These are phyloP conservation scores for Lactarius indigo DNA, from an alignment of 768 basidiomycete genomes.

Conservation along the genomic window DNA sequence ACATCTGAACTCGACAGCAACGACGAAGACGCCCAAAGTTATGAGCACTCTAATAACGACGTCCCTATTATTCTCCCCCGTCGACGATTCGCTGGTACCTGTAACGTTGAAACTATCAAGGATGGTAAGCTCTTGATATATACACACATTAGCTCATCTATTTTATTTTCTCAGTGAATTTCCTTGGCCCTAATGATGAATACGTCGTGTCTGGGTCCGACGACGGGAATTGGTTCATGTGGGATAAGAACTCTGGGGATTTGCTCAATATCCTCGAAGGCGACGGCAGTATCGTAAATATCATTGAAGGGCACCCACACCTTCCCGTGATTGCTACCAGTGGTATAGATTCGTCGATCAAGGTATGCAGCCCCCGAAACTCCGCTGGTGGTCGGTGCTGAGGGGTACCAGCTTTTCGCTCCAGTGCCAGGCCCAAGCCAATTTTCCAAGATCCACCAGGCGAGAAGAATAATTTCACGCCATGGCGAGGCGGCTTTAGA, in stretches of 20 bases:
- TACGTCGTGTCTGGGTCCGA: conserved; percentile 82
- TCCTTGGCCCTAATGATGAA: conserved; percentile 74
- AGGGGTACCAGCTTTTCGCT: conserved; percentile 54
- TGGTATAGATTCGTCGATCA: conserved; percentile 83
- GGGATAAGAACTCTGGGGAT: conserved; percentile 64
- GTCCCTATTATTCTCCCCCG: conserved; percentile 63
- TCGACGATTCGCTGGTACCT: conserved; percentile 59
- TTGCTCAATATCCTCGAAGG: conserved; percentile 82
- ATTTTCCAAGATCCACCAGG: conserved; percentile 54
- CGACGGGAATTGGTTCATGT: conserved; percentile 84
- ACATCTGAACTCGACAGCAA: background rate
- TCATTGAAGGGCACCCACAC: conserved; percentile 76
- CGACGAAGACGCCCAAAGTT: background rate
- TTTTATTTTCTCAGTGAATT: conserved; percentile 57
- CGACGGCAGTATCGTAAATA: conserved; percentile 78
- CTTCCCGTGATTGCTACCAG: conserved; percentile 81
- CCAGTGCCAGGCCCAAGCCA: conserved; percentile 45
- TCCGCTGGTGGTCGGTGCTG: background rate
- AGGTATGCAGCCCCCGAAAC: conserved; percentile 43
- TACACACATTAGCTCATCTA: background rate
- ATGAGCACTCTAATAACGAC: conserved; percentile 28
- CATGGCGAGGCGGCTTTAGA: conserved; percentile 43
- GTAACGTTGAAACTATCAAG: conserved; percentile 82
- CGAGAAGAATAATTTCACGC: conserved; percentile 51
- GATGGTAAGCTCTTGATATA: conserved; percentile 54